A percentile compares a stretch with the other conserved stretches of the same genome.
phyloP scores from a whole-genome alignment of 164 flowering plant genomes.

The Berberis vulgaris region DNA sequence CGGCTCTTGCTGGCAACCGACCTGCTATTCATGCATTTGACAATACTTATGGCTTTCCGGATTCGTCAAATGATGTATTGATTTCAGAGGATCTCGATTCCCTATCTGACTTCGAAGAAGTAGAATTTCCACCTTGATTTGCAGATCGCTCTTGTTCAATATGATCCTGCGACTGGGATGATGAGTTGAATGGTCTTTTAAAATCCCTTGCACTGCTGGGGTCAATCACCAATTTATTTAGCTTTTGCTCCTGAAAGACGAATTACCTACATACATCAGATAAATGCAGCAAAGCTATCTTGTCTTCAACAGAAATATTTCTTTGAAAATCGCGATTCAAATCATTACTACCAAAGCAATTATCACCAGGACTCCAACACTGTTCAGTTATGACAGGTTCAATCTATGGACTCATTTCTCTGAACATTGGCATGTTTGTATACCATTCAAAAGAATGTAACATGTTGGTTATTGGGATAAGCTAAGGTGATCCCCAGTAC shows the following conservation, averaged over 20 bases:
- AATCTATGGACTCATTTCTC: no score
- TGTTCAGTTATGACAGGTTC: no score
- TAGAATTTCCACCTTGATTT: slow-evolving; percentile 22
- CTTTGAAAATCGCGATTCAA: neutral
- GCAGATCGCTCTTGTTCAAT: slow-evolving; percentile 24
- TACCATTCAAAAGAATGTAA: neutral
- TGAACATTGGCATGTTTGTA: neutral
- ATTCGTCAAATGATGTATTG: slow-evolving; percentile 33
- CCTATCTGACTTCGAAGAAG: slow-evolving; percentile 22
- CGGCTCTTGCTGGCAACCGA: no score
- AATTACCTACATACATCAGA: neutral
- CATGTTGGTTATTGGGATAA: neutral
- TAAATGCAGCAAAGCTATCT: neutral
- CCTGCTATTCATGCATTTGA: neutral
- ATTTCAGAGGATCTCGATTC: slow-evolving; percentile 17
- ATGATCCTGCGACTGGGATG: slow-evolving; percentile 32
- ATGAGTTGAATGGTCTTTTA: slow-evolving; percentile 63
- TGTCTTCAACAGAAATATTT: no score
- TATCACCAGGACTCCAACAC: no score
- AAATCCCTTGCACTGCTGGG: slow-evolving; percentile 56
- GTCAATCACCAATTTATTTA: slow-evolving; percentile 56
- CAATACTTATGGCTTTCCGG: slow-evolving; percentile 25
- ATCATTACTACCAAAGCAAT: neutral
- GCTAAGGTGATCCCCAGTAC: neutral
- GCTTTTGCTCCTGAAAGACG: slow-evolving; percentile 64